A percentile compares a stretch with the other conserved stretches of the same genome.
Evolutionary conservation across 2,329 filamentous ascomycete species (phyloP).

Genomic region (Fusarium sp.): DNA sequence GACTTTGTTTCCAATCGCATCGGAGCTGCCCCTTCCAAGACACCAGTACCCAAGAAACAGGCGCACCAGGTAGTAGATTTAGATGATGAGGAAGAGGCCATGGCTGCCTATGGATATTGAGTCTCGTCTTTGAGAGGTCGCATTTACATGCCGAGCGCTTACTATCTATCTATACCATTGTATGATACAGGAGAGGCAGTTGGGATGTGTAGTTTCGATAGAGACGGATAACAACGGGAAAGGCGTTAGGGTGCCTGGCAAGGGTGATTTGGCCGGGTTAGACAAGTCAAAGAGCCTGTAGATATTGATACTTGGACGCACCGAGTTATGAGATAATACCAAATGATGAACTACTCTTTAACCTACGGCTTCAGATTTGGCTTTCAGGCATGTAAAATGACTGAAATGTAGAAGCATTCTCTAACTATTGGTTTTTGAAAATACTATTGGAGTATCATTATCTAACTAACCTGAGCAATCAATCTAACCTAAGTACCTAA

Average conservation of each 20-base stretch:
- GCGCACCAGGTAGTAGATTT: constrained; percentile 44
- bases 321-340: constrained; percentile 29
- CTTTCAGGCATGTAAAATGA: neutral
- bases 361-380: neutral
- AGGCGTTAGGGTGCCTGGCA: constrained; percentile 19
- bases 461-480: neutral
- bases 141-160: constrained; percentile 1
- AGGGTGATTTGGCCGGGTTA: constrained; percentile 20
- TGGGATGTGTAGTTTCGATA: constrained; percentile 1
- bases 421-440: neutral
- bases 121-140: neutral
- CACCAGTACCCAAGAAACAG: constrained; percentile 31
- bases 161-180: constrained; percentile 12
- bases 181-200: constrained; percentile 16
- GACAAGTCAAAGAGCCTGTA: constrained; percentile 18
- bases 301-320: constrained; percentile 27
- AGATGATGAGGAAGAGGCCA: constrained; percentile 63
- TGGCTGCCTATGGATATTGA: constrained; percentile 59
- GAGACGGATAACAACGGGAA: constrained; percentile 11
- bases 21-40: constrained; percentile 34
- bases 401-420: neutral
- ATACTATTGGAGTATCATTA: neutral
- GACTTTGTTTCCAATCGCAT: constrained; percentile 54
- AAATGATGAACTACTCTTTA: constrained; percentile 20
- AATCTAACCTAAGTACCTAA: too few relatives aligned